Evolutionary conservation across 345 rosid species (phyloP), one percentile per base, ranked within the genome.

Genomic region (Eucalyptus coolabah): DNA sequence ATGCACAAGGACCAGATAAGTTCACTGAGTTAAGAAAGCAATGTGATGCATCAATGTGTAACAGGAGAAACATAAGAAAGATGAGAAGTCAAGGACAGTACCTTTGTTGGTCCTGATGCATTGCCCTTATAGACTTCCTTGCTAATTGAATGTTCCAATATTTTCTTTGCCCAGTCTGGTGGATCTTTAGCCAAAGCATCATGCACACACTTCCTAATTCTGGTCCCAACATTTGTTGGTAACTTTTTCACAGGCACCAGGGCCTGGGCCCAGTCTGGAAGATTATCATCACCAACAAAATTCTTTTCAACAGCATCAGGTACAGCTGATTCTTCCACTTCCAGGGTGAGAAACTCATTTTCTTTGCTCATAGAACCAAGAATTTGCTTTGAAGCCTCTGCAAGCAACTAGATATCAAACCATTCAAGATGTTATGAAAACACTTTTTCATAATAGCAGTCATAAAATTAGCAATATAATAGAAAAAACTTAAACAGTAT

Each of bases 81-180:
- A 88, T 89, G 90, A 89, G 88, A 87, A 91, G 86, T 42, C 65
- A 37, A 77, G 85, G 40, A 45, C 81, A 86, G 86, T 91, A 98
- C 99, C 99, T 98, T 98, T 86, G 99, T 98, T 50, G 99, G 99
- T 89, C 99, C 99, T 86, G 99, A 98, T 50, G 99, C 99, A 94
- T 98, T 98, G 93, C 99, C 99, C 93, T 98, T 98, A 90, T 98
- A 98, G 65, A 98, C 95, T 93, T 93, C 99, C 92, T 98, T 98
- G 91, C 99, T 97, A 89, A 98, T 96, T 88, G 99, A 98, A 93
- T 95, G 96, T 88, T 95, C 98, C 93, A 98, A 93, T 91, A 90
- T 95, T 93, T 92, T 92, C 94, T 92, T 95, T 24, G 99, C 99
- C 99, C 99, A 96, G 83, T 98, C 98, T 82, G 99, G 99, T 8